Percentiles rank a stretch among this genome's conserved stretches.
phyloP scores from a whole-genome alignment of 2,329 filamentous ascomycete species.

The Aspergillus terreus region DNA sequence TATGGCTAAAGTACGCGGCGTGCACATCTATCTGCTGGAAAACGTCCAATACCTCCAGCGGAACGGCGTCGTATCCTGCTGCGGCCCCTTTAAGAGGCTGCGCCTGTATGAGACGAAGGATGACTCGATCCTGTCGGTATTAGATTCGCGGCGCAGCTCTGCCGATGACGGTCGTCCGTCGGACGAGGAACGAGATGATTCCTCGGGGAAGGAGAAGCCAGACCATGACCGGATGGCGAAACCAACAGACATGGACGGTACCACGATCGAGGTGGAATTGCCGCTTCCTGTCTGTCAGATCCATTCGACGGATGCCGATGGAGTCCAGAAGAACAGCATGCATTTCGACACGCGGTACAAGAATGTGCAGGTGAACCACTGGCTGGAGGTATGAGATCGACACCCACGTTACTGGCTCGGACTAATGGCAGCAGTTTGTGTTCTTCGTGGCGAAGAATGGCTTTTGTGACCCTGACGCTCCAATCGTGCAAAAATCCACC shows the following conservation, averaged over 20 bases:
- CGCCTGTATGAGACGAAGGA: slow-evolving; percentile 8
- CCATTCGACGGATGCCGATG: slow-evolving; percentile 2
- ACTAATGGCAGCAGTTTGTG: slow-evolving; percentile 6
- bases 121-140: neutral
- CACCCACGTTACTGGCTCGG: neutral
- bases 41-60: slow-evolving; percentile 12
- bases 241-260: slow-evolving; percentile 2
- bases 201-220: neutral
- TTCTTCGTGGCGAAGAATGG: slow-evolving; percentile 5
- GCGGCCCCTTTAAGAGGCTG: slow-evolving; percentile 10
- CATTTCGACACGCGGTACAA: slow-evolving; percentile 13
- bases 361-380: slow-evolving; percentile 11
- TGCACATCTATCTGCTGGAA: slow-evolving; percentile 11
- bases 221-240: neutral
- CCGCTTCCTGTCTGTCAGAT: slow-evolving; percentile 9
- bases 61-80: slow-evolving; percentile 8
- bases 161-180: slow-evolving; percentile 3
- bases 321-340: slow-evolving; percentile 6
- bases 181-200: neutral
- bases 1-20: slow-evolving; percentile 8
- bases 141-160: neutral
- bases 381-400: slow-evolving; percentile 11
- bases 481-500: slow-evolving; percentile 6
- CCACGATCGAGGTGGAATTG: slow-evolving; percentile 8
- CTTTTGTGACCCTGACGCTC: neutral